These are phyloP conservation scores for Zymoseptoria brevis DNA, from an alignment of 2,329 filamentous ascomycete species.

Conservation along the genomic window DNA sequence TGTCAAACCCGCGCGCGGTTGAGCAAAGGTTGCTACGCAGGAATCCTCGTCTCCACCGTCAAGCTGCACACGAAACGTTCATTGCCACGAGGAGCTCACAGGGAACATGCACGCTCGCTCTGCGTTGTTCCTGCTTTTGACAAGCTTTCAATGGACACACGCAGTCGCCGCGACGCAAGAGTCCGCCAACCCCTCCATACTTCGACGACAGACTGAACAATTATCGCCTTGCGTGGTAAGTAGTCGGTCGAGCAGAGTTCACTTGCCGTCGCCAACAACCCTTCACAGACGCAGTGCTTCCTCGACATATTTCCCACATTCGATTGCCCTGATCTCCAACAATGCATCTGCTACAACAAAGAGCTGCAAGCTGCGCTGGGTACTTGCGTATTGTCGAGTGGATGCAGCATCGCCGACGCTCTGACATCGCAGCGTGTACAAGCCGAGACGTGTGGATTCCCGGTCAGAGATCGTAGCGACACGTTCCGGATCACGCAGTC, in stretches of 20 bases:
- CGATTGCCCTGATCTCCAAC: slow-evolving; percentile 2
- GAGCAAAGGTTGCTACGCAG: too few species aligned
- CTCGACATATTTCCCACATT: slow-evolving; percentile 1
- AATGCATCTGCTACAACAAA: slow-evolving; percentile 4
- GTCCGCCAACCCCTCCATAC: neutral
- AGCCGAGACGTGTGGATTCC: slow-evolving; percentile 3
- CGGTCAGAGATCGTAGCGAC: neutral
- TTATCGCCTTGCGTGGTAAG: slow-evolving; percentile 2
- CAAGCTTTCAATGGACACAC: neutral
- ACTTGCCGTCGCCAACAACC: neutral
- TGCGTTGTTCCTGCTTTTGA: neutral
- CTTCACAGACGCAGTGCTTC: slow-evolving; percentile 3
- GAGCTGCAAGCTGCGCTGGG: neutral
- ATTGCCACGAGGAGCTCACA: neutral
- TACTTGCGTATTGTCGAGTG: slow-evolving; percentile 1
- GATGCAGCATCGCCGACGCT: slow-evolving; percentile 1
- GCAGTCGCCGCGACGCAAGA: neutral
- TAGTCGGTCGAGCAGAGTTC: neutral
- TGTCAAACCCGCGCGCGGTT: too few species aligned
- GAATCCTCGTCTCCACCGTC: neutral
- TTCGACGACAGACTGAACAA: neutral
- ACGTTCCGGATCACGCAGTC: neutral
- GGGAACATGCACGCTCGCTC: neutral
- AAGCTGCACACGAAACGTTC: neutral
- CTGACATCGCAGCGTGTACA: slow-evolving; percentile 1